Evolutionary conservation across 306 rosid species (phyloP).

Genomic region (Glycine latifolia): DNA sequence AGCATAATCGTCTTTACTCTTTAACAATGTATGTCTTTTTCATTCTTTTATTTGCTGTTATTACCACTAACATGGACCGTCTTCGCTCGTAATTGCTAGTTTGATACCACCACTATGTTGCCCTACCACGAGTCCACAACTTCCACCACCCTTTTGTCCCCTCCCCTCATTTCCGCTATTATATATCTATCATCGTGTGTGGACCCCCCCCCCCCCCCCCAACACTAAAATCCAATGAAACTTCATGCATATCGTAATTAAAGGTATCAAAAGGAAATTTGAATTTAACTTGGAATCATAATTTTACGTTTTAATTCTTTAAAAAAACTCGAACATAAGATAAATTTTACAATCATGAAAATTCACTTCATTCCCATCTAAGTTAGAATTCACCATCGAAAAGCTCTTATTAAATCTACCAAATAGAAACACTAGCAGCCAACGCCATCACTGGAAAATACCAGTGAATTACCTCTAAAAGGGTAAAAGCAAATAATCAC

Average conservation of each 20-base stretch:
- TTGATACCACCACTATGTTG: background rate
- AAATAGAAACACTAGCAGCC: too few relatives aligned
- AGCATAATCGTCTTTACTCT: background rate
- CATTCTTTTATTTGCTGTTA: background rate
- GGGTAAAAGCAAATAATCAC: background rate
- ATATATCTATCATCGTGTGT: background rate
- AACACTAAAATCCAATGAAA: too few relatives aligned
- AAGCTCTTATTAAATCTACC: background rate
- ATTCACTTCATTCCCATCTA: background rate
- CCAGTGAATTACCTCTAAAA: background rate
- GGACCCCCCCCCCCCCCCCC: too few relatives aligned
- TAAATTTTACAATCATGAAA: constrained; percentile 9
- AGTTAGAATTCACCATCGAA: constrained; percentile 6
- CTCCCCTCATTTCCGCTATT: too few relatives aligned
- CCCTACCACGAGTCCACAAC: too few relatives aligned
- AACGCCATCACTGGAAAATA: too few relatives aligned
- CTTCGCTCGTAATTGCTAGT: background rate
- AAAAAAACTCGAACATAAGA: background rate
- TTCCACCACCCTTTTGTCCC: background rate
- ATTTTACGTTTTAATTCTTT: too few relatives aligned
- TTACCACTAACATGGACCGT: background rate
- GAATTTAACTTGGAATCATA: too few relatives aligned
- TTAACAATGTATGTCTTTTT: background rate
- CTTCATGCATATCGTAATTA: background rate
- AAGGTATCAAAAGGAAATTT: background rate